Conservation (phyloP, 2,329 filamentous ascomycete species). For the Cadophora sp. region DNA sequence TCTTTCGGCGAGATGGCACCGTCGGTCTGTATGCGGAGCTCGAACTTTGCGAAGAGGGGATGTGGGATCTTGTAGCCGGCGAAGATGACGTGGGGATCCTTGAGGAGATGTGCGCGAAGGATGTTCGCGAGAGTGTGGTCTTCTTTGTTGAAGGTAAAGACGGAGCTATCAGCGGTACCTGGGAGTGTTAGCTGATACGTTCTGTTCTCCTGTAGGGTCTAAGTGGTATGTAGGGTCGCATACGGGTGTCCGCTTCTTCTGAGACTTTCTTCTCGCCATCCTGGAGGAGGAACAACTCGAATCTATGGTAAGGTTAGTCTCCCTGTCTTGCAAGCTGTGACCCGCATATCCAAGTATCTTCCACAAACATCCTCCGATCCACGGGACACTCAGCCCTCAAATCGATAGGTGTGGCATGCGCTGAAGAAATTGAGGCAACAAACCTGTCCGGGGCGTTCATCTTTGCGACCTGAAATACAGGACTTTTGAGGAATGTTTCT, state of each 20-base stretch:
- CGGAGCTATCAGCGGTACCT: constrained; percentile 93
- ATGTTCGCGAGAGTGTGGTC: constrained; percentile 96
- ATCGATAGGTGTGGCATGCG: neutral
- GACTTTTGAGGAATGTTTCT: neutral
- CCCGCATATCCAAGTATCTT: no score
- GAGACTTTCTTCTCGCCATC: constrained; percentile 95
- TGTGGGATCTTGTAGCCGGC: constrained; percentile 80
- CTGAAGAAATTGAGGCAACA: constrained; percentile 33
- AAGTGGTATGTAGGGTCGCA: constrained; percentile 45
- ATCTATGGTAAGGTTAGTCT: constrained; percentile 59
- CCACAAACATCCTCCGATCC: no score
- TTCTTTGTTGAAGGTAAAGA: constrained; percentile 96
- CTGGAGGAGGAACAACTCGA: constrained; percentile 88
- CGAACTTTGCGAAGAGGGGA: constrained; percentile 58
- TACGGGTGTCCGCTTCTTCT: constrained; percentile 87
- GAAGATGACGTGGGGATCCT: constrained; percentile 84
- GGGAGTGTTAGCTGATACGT: constrained; percentile 15
- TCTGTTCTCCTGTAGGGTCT: constrained; percentile 1
- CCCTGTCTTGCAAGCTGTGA: neutral
- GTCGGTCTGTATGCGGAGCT: constrained; percentile 89
- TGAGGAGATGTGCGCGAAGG: constrained; percentile 83
- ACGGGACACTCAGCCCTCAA: neutral
- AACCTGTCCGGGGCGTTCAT: constrained; percentile 64
- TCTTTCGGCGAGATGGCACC: constrained; percentile 88
- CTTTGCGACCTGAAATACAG: constrained; percentile 24